A percentile compares a stretch with the other conserved stretches of the same genome.
phyloP scores from a whole-genome alignment of 164 flowering plant species.

The Liriodendron chinense region DNA sequence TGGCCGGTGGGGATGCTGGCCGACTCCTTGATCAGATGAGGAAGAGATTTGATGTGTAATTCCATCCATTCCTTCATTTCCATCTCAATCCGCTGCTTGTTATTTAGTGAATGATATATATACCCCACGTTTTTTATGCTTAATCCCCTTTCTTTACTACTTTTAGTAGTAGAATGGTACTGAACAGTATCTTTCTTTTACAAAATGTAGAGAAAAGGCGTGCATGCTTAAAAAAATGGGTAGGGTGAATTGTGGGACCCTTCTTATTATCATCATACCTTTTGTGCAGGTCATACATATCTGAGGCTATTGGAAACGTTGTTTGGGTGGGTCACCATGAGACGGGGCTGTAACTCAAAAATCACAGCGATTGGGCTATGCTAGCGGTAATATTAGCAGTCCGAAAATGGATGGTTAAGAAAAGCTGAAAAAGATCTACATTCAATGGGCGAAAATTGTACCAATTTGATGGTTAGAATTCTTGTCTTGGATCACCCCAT shows the following conservation, averaged over 20 bases:
- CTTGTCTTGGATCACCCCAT: too few species aligned
- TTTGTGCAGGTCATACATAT: background rate
- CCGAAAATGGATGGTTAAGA: too few species aligned
- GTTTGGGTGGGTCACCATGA: background rate
- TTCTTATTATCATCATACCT: background rate
- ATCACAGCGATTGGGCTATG: too few species aligned
- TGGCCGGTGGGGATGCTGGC: constrained; percentile 60
- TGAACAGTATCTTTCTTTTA: too few species aligned
- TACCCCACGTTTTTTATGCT: background rate
- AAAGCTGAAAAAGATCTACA: too few species aligned
- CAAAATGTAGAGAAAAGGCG: too few species aligned
- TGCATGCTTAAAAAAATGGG: too few species aligned
- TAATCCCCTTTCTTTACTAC: background rate
- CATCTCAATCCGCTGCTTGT: background rate
- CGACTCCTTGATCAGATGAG: constrained; percentile 64
- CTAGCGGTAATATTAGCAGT: too few species aligned
- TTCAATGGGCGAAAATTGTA: too few species aligned
- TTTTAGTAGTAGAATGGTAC: too few species aligned
- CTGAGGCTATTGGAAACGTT: background rate
- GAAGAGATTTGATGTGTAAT: constrained; percentile 76
- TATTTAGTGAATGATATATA: background rate
- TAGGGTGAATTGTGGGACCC: background rate
- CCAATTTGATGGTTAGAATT: too few species aligned
- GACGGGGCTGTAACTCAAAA: background rate
- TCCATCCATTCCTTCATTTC: background rate